A percentile compares a stretch with the other conserved stretches of the same genome.
Conservation (phyloP, 2,329 filamentous ascomycete genomes). For the Alternaria tenuissima region DNA sequence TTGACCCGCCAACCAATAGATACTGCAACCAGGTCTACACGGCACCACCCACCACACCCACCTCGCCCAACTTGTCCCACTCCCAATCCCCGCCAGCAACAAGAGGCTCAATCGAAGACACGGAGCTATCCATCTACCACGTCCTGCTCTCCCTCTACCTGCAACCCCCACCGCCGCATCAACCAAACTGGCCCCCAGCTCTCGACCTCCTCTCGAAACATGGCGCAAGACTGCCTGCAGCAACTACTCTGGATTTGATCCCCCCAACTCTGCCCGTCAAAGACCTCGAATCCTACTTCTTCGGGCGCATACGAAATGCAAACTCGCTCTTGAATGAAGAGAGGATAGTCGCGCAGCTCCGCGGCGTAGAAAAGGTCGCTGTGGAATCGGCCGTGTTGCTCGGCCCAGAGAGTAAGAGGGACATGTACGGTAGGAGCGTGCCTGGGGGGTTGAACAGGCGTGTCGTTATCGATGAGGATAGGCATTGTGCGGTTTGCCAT, state of each 20-base stretch:
- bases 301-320: slow-evolving; percentile 84
- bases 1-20: slow-evolving; percentile 24
- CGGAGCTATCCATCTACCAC: slow-evolving; percentile 84
- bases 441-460: slow-evolving; percentile 67
- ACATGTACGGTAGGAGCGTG: slow-evolving; percentile 60
- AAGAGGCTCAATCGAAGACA: slow-evolving; percentile 59
- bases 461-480: slow-evolving; percentile 85
- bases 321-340: slow-evolving; percentile 84
- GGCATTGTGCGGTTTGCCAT: slow-evolving; percentile 90
- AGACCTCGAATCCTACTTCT: slow-evolving; percentile 89
- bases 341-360: slow-evolving; percentile 77
- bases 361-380: slow-evolving; percentile 80
- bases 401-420: slow-evolving; percentile 69
- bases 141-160: slow-evolving; percentile 90
- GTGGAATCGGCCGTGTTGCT: slow-evolving; percentile 77
- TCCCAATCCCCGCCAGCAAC: slow-evolving; percentile 41
- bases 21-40: slow-evolving; percentile 88
- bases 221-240: slow-evolving; percentile 87
- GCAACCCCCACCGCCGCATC: slow-evolving; percentile 75
- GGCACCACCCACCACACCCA: slow-evolving; percentile 37
- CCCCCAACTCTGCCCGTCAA: slow-evolving; percentile 79
- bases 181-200: slow-evolving; percentile 78
- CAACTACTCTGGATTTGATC: slow-evolving; percentile 84
- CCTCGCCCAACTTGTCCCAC: slow-evolving; percentile 12
- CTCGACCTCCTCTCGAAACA: slow-evolving; percentile 90